Evolutionary conservation across 225 moss, liverwort and hornwort genomes (phyloP).

Genomic region (Antitrichia curtipendula): DNA sequence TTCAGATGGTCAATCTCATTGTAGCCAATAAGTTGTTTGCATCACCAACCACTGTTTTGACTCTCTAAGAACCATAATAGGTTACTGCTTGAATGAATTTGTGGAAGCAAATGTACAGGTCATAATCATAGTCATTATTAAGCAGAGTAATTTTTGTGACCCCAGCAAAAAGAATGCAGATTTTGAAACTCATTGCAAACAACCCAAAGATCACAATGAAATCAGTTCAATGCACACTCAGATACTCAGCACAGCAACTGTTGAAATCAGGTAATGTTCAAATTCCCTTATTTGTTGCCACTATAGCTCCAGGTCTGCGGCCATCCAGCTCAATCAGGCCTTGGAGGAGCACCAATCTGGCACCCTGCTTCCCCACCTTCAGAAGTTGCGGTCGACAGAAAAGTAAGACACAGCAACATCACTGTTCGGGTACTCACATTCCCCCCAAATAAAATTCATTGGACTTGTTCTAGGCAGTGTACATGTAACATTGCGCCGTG

Average conservation of each 20-base stretch:
- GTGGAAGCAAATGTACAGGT: not conserved
- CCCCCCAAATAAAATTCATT: not conserved
- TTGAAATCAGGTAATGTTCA: not conserved
- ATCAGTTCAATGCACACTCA: not conserved
- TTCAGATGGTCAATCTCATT: not conserved
- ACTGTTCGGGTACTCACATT: not conserved
- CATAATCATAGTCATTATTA: not conserved
- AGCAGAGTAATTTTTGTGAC: not conserved
- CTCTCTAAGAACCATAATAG: not conserved
- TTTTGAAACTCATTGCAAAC: not conserved
- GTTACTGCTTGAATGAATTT: not conserved
- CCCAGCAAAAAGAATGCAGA: not conserved
- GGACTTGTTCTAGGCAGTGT: not conserved
- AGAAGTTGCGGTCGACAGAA: not conserved
- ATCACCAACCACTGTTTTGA: not conserved
- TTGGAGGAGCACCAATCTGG: not conserved
- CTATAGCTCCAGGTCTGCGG: constrained; percentile 8
- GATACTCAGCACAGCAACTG: not conserved
- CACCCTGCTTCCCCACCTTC: not conserved
- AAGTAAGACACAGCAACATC: not conserved
- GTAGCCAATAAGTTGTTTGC: not conserved
- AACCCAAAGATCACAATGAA: not conserved
- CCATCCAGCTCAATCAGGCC: constrained; percentile 33
- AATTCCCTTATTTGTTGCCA: not conserved
- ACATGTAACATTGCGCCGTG: constrained; percentile 15